Conservation (phyloP, 192 early-diverging fungal species). For the Allomyces macrogynus region DNA sequence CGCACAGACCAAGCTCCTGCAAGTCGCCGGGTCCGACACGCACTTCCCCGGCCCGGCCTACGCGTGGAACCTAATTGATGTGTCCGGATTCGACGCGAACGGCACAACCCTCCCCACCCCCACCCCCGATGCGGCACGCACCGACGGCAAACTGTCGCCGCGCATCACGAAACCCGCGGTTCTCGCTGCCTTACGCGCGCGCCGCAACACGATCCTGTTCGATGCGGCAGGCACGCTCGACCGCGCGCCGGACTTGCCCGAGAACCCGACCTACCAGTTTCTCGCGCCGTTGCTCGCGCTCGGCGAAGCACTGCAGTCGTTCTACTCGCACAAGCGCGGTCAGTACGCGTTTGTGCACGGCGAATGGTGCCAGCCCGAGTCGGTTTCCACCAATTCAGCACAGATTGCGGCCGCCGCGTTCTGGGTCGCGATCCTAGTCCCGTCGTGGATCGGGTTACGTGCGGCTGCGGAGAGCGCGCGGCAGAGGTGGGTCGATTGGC, state of each 20-base stretch:
- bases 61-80: constrained; percentile 32
- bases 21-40: constrained; percentile 41
- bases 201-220: constrained; percentile 39
- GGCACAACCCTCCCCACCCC: background rate
- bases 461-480: no score
- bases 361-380: constrained; percentile 36
- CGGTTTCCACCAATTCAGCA: constrained; percentile 15
- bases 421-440: no score
- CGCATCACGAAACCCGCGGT: constrained; percentile 21
- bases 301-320: constrained; percentile 34
- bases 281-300: constrained; percentile 29
- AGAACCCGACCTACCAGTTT: constrained; percentile 11
- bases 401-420: no score
- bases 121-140: constrained; percentile 8
- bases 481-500: no score
- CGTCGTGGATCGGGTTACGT: no score
- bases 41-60: constrained; percentile 38
- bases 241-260: constrained; percentile 10
- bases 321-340: constrained; percentile 33
- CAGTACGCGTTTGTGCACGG: constrained; percentile 48
- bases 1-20: constrained; percentile 22
- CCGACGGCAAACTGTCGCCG: constrained; percentile 8
- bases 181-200: constrained; percentile 30
- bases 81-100: background rate
- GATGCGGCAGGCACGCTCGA: constrained; percentile 40